Conservation (phyloP, 2,329 filamentous ascomycete genomes). For the Coleophoma eucalyptorum region DNA sequence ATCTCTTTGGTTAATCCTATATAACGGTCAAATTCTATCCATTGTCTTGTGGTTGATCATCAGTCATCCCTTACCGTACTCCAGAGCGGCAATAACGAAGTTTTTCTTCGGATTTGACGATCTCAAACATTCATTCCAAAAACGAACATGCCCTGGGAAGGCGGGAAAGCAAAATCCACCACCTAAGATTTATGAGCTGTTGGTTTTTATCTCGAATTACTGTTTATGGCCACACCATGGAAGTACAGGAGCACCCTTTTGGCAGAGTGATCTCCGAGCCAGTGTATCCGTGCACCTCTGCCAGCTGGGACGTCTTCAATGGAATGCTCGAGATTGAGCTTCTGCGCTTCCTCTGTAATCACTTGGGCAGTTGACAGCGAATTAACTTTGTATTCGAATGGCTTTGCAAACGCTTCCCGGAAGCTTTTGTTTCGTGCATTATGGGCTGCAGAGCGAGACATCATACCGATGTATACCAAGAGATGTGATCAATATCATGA, state of each 20-base stretch:
- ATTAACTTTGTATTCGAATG: background rate
- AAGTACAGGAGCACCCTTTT: background rate
- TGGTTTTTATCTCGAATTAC: background rate
- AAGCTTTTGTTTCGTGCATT: background rate
- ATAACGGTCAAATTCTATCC: background rate
- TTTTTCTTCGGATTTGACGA: no score
- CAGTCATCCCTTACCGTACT: background rate
- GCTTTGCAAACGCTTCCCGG: background rate
- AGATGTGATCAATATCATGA: no score
- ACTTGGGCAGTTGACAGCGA: background rate
- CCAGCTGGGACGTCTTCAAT: background rate
- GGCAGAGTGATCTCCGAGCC: background rate
- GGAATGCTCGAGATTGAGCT: background rate
- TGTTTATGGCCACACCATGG: background rate
- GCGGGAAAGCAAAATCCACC: background rate
- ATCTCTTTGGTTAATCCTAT: background rate
- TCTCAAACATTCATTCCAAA: background rate
- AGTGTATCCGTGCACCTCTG: background rate
- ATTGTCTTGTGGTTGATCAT: background rate
- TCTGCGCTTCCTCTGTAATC: background rate
- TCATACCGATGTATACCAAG: no score
- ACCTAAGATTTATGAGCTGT: background rate
- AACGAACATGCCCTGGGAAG: background rate
- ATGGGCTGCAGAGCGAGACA: background rate
- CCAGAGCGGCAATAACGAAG: background rate